Conservation (phyloP, 1,139 yeast genomes). For the Saccharomycopsis hybrid region DNA sequence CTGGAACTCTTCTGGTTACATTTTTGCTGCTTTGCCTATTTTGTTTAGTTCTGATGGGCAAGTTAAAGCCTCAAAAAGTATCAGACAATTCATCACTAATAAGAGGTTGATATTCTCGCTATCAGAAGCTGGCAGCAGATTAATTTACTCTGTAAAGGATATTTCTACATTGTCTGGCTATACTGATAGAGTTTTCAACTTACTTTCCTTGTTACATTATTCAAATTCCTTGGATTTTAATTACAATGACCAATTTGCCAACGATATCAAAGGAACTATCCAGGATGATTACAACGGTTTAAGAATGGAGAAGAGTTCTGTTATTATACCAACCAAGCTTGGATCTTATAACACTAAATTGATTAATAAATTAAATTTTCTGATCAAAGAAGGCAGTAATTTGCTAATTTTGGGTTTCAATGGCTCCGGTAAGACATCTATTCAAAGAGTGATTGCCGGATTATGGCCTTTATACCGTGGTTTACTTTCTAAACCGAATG, state of each 20-base stretch:
- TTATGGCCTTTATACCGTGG: conserved; percentile 90
- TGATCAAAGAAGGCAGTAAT: conserved; percentile 61
- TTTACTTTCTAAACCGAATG: conserved; percentile 70
- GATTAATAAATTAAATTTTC: conserved; percentile 56
- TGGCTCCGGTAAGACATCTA: conserved; percentile 87
- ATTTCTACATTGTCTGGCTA: conserved; percentile 88
- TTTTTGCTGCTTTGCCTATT: conserved; percentile 86
- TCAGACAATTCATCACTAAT: conserved; percentile 87
- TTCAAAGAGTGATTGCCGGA: conserved; percentile 79
- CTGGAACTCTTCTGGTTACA: conserved; percentile 91
- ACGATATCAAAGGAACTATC: conserved; percentile 71
- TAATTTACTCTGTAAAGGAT: conserved; percentile 93
- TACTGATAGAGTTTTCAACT: conserved; percentile 76
- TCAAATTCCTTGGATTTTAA: conserved; percentile 69
- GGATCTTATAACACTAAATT: conserved; percentile 53
- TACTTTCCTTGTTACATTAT: conserved; percentile 70
- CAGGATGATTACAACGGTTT: conserved; percentile 76
- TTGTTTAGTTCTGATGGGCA: conserved; percentile 31
- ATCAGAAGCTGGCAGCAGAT: conserved; percentile 95
- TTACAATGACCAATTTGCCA: conserved; percentile 40
- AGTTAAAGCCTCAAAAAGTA: conserved; percentile 33
- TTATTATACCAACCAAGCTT: conserved; percentile 63
- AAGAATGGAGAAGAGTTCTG: conserved; percentile 75
- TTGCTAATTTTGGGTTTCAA: conserved; percentile 78
- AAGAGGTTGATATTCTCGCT: conserved; percentile 83